These are phyloP conservation scores for Microbotryum violaceum DNA, from an alignment of 1,284 basidiomycete species.

Conservation along the genomic window DNA sequence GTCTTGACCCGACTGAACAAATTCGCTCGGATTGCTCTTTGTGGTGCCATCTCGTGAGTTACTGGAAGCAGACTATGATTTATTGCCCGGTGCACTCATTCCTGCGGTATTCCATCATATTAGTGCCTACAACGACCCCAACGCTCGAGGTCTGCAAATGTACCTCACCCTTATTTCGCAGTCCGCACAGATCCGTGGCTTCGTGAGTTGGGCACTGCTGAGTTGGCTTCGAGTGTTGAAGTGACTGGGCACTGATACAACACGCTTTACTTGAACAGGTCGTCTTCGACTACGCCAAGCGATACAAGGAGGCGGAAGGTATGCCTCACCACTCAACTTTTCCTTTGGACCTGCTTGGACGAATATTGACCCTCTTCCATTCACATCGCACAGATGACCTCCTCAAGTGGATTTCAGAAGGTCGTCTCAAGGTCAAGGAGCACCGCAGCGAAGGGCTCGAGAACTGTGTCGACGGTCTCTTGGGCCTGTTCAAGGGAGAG, in stretches of 20 bases:
- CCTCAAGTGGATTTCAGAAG: slow-evolving; percentile 50
- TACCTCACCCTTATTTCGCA: slow-evolving; percentile 58
- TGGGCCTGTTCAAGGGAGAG: slow-evolving; percentile 28
- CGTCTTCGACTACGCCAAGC: slow-evolving; percentile 53
- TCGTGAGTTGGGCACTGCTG: no score
- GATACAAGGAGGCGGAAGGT: slow-evolving; percentile 39
- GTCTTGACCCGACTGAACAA: slow-evolving; percentile 64
- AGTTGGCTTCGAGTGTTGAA: no score
- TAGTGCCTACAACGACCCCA: slow-evolving; percentile 36
- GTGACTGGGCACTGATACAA: no score
- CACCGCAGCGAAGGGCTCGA: slow-evolving; percentile 23
- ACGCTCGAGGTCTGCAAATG: slow-evolving; percentile 41
- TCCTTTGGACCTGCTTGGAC: neutral
- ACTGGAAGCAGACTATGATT: slow-evolving; percentile 8
- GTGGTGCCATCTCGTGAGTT: slow-evolving; percentile 58
- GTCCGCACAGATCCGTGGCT: slow-evolving; percentile 65
- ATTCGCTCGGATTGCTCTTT: slow-evolving; percentile 59
- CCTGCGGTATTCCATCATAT: no score
- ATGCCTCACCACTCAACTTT: neutral
- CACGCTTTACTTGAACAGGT: slow-evolving; percentile 39
- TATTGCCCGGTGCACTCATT: neutral
- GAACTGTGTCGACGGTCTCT: slow-evolving; percentile 21
- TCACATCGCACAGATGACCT: slow-evolving; percentile 43
- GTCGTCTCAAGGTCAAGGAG: slow-evolving; percentile 72
- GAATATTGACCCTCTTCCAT: slow-evolving; percentile 7